Evolutionary conservation across 805 yeast species (phyloP), one percentile per base, ranked within the genome.

Genomic region (Spathaspora passalidarum): DNA sequence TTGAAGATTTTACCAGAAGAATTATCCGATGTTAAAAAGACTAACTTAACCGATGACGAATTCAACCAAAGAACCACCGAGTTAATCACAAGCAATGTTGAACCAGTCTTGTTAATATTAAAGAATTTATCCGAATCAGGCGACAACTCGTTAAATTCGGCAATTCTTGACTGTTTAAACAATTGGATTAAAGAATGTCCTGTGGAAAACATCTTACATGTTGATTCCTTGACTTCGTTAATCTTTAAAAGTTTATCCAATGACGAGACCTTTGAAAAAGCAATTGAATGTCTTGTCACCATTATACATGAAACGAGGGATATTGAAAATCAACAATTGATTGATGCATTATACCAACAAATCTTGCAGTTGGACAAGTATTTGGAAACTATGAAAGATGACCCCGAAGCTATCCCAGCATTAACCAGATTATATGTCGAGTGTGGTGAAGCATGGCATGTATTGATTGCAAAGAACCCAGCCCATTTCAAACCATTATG

Each of bases 371-470:
- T 91, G 42, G 78, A 81, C 59, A 76, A 79, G 3, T 69, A 74
- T 38, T 57, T 84, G 48, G 82, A 79, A 46, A 17, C n/a, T 7
- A 18, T 36, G 23, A 18, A 36, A n/a, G 38, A 36, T 36, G 92
- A 84, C 54, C 73, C 79, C 1, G 94, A 86, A 29, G 73, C 76
- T 32, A 77, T 86, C 57, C 84, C 83, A 46, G 81, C 86, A 11
- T 68, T 87, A 44, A 80, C 96, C 0, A 76, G 94, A 56, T 62
- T 94, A 37, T 88, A 86, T 61, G 87, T 90, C 5, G 96, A 90
- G 55, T 96, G 97, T 1, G 96, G 96, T 46, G 97, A 90, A 66
- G 79, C 96, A 1, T 94, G 99, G 99, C 94, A 89, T 64, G 86
- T 87, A 26, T 72, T 87, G 26, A 81, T 94, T 42, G 89, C 92